Conservation (phyloP, 371 early-diverging fungal genomes). For the Blyttiomyces sp. region DNA sequence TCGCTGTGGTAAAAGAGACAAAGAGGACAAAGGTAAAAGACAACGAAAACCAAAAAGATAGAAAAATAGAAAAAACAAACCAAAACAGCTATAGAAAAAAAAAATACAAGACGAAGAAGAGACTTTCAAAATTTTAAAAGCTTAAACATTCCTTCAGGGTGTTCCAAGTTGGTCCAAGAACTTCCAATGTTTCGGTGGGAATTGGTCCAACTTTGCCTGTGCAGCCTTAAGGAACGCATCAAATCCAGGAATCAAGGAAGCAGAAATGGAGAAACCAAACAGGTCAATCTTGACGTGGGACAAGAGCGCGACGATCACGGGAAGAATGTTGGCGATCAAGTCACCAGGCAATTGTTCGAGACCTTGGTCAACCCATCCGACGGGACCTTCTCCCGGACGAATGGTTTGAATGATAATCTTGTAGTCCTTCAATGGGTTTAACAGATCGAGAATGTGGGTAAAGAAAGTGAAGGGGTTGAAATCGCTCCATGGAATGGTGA, state of each 20-base stretch:
- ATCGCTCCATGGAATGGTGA: constrained; percentile 11
- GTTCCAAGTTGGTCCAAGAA: too few species aligned
- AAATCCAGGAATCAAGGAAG: constrained; percentile 2
- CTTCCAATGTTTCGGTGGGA: too few species aligned
- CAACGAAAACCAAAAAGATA: background rate
- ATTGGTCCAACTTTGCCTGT: too few species aligned
- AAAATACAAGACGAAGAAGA: too few species aligned
- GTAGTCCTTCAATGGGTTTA: constrained; percentile 2
- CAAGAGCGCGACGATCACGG: constrained; percentile 4
- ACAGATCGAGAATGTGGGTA: background rate
- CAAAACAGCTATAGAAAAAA: too few species aligned
- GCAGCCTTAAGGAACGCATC: constrained; percentile 2
- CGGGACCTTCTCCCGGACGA: constrained; percentile 8
- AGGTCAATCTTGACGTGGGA: constrained; percentile 6
- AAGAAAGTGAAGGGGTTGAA: constrained; percentile 17
- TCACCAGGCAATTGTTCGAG: constrained; percentile 12
- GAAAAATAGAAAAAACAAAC: too few species aligned
- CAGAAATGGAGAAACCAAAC: constrained; percentile 8
- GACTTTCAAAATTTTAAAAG: too few species aligned
- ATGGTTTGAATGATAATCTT: constrained; percentile 9
- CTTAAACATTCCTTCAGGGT: too few species aligned
- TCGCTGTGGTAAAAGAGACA: too few species aligned
- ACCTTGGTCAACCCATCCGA: constrained; percentile 4
- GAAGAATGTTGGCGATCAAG: constrained; percentile 1
- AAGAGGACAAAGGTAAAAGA: too few species aligned